These are phyloP conservation scores for Solanum infundibuliforme DNA, from an alignment of 257 asterid species.

Conservation along the genomic window DNA sequence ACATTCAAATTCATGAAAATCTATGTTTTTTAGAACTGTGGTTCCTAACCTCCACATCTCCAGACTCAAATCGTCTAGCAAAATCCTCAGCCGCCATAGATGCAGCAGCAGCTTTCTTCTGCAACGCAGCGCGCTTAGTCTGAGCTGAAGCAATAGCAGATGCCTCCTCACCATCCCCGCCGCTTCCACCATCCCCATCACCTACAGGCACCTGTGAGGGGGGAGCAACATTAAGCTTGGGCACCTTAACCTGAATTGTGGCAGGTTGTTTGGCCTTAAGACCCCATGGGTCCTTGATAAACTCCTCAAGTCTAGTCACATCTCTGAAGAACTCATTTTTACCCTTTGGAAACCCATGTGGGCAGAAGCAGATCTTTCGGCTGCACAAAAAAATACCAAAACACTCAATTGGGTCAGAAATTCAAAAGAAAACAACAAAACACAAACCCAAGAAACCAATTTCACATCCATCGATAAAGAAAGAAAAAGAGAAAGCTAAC, in stretches of 20 bases:
- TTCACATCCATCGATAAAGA: not conserved
- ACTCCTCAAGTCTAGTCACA: conserved; percentile 61
- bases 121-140: conserved; percentile 74
- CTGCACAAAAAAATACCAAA: conserved; percentile 39
- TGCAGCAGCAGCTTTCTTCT: conserved; percentile 85
- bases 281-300: conserved; percentile 83
- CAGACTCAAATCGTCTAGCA: conserved; percentile 78
- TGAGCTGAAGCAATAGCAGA: conserved; percentile 52
- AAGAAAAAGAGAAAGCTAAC: not conserved
- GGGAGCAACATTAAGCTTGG: conserved; percentile 47
- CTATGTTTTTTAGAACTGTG: not conserved
- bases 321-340: conserved; percentile 51
- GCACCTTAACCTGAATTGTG: conserved; percentile 79
- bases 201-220: conserved; percentile 1
- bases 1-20: not conserved
- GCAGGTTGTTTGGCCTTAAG: conserved; percentile 56
- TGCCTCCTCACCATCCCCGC: conserved; percentile 42
- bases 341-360: conserved; percentile 69
- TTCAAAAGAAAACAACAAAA: not conserved
- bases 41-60: conserved; percentile 51
- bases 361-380: conserved; percentile 77
- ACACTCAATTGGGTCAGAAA: conserved; percentile 16
- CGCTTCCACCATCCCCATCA: conserved; percentile 9
- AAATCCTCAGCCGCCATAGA: conserved; percentile 78
- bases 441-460: not conserved